Percentiles rank a stretch among this genome's conserved stretches.
These are phyloP conservation scores for Chondrus crispus DNA, from an alignment of 23 red algal genomes.

Conservation along the genomic window DNA sequence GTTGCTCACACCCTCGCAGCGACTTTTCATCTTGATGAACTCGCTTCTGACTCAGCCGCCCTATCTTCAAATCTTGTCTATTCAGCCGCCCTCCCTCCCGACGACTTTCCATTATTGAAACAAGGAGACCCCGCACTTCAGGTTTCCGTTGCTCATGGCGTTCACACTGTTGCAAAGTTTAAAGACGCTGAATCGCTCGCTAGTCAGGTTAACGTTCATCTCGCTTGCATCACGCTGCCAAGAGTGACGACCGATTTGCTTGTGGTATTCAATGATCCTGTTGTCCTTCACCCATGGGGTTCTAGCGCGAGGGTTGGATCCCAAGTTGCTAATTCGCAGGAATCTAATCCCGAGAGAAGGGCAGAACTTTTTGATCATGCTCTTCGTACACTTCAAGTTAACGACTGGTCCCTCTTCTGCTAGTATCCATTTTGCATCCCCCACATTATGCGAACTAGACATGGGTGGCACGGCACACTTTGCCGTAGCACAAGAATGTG, in stretches of 20 bases:
- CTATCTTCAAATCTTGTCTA: neutral
- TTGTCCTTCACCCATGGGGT: constrained; percentile 33
- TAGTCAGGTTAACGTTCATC: constrained; percentile 42
- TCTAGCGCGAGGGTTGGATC: constrained; percentile 17
- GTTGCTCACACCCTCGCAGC: neutral
- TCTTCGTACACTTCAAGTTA: constrained; percentile 20
- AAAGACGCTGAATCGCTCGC: constrained; percentile 5
- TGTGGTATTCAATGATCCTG: constrained; percentile 60
- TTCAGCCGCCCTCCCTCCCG: neutral
- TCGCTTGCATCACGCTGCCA: constrained; percentile 65
- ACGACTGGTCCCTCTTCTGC: constrained; percentile 34
- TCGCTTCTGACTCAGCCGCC: constrained; percentile 41
- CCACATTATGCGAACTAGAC: too few species aligned
- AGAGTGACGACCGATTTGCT: constrained; percentile 56
- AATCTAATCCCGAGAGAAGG: neutral
- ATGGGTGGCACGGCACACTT: too few species aligned
- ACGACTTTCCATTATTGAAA: neutral
- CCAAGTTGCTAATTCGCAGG: constrained; percentile 15
- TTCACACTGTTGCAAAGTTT: constrained; percentile 67
- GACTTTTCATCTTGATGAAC: constrained; percentile 35
- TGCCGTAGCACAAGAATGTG: too few species aligned
- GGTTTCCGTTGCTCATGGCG: constrained; percentile 49
- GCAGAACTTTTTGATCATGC: neutral
- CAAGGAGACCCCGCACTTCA: neutral
- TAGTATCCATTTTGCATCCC: too few species aligned